These are phyloP conservation scores for Taphrina confusa DNA, from an alignment of 1,139 yeast genomes.

Conservation along the genomic window DNA sequence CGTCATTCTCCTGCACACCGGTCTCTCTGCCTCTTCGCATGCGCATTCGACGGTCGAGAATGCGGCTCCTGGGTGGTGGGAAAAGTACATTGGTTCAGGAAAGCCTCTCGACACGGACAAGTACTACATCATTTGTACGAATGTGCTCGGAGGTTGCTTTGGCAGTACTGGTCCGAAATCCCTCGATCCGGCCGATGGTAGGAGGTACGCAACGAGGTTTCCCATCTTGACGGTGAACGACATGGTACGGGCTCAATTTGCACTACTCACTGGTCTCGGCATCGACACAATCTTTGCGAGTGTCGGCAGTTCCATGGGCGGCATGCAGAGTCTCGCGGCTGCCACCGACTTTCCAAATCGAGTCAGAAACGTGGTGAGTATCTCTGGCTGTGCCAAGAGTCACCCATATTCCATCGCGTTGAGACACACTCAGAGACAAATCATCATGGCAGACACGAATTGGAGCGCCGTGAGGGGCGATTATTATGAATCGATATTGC, in stretches of 20 bases:
- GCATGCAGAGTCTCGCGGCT: slow-evolving; percentile 90
- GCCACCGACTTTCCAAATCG: slow-evolving; percentile 61
- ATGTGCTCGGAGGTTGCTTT: slow-evolving; percentile 89
- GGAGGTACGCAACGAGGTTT: slow-evolving; percentile 78
- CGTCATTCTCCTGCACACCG: slow-evolving; percentile 81
- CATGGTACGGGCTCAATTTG: slow-evolving; percentile 86
- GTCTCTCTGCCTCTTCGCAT: slow-evolving; percentile 89
- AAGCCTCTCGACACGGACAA: slow-evolving; percentile 75
- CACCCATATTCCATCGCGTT: slow-evolving; percentile 93
- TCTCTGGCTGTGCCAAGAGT: slow-evolving; percentile 89
- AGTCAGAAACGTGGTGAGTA: slow-evolving; percentile 70
- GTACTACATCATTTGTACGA: slow-evolving; percentile 81
- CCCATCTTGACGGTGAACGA: slow-evolving; percentile 85
- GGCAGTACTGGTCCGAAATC: slow-evolving; percentile 95
- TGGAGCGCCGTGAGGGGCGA: slow-evolving; percentile 77
- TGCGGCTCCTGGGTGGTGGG: slow-evolving; percentile 92
- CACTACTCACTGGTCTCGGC: slow-evolving; percentile 65
- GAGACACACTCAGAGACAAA: slow-evolving; percentile 91
- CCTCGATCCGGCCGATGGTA: slow-evolving; percentile 68
- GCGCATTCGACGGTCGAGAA: slow-evolving; percentile 82
- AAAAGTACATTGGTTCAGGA: slow-evolving; percentile 83
- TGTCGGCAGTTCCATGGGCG: slow-evolving; percentile 95
- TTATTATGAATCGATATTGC: slow-evolving; percentile 76
- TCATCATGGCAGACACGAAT: slow-evolving; percentile 88
- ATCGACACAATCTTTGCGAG: slow-evolving; percentile 70